Conservation (phyloP, 2,329 filamentous ascomycete genomes). For the Teratosphaeria zuluensis region DNA sequence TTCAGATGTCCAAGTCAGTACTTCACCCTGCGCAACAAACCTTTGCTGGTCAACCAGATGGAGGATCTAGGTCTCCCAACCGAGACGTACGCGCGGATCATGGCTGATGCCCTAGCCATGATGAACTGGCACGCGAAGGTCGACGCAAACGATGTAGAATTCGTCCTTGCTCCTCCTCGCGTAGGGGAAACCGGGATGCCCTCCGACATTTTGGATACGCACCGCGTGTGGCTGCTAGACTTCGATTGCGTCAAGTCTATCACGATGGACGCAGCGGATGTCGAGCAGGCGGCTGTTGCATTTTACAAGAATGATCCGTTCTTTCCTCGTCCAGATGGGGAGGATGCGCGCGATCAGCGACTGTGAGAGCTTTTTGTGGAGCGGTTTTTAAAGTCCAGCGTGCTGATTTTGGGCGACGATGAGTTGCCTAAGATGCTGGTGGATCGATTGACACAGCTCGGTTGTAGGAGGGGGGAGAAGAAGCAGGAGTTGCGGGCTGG, state of each 20-base stretch:
- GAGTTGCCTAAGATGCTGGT: constrained; percentile 7
- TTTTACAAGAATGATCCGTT: constrained; percentile 46
- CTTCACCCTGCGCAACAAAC: constrained; percentile 42
- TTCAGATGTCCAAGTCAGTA: constrained; percentile 8
- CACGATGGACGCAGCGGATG: constrained; percentile 31
- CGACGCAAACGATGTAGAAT: constrained; percentile 48
- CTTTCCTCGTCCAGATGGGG: constrained; percentile 33
- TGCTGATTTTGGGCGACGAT: constrained; percentile 1
- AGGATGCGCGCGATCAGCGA: constrained; percentile 1
- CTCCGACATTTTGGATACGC: constrained; percentile 5
- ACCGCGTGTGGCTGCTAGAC: constrained; percentile 40
- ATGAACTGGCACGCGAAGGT: constrained; percentile 41
- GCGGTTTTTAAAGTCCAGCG: constrained; percentile 4
- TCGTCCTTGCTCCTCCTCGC: constrained; percentile 35
- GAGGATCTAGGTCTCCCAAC: constrained; percentile 30
- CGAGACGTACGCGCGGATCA: constrained; percentile 31
- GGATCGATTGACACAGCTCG: constrained; percentile 4
- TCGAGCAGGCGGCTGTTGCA: constrained; percentile 33
- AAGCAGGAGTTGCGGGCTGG: not conserved
- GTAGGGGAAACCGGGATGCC: not conserved
- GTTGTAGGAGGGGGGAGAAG: not conserved
- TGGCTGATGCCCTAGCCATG: constrained; percentile 43
- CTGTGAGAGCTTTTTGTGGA: constrained; percentile 8
- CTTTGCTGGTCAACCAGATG: constrained; percentile 43
- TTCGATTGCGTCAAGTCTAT: constrained; percentile 49